Percentiles rank a stretch among this genome's conserved stretches.
phyloP scores from a whole-genome alignment of 768 basidiomycete genomes.

The Russula abietina region DNA sequence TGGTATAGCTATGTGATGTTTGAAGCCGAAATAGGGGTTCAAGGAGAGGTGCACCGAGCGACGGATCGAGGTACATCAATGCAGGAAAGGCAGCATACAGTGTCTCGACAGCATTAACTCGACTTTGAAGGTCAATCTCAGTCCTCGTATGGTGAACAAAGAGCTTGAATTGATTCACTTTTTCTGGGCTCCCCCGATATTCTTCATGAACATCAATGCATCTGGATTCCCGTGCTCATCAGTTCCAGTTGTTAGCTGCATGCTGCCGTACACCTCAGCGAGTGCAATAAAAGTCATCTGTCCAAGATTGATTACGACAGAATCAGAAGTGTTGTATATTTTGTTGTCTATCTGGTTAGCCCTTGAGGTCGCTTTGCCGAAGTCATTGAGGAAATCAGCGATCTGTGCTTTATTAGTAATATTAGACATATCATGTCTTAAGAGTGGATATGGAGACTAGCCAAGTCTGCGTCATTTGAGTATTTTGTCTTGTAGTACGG shows the following conservation, averaged over 20 bases:
- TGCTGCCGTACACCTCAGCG: constrained; percentile 47
- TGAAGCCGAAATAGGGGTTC: constrained; percentile 27
- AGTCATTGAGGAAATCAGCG: constrained; percentile 42
- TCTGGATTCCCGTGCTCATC: constrained; percentile 43
- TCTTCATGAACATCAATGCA: constrained; percentile 47
- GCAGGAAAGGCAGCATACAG: constrained; percentile 47
- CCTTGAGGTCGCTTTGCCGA: constrained; percentile 38
- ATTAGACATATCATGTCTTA: background rate
- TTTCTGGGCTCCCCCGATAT: constrained; percentile 24
- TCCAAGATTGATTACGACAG: constrained; percentile 47
- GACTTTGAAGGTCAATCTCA: constrained; percentile 3
- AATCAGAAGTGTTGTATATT: constrained; percentile 42
- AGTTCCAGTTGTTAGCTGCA: constrained; percentile 50
- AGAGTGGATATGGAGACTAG: background rate
- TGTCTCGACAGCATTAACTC: constrained; percentile 49
- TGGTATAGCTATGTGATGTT: constrained; percentile 17
- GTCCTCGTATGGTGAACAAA: background rate
- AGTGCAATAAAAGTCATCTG: constrained; percentile 46
- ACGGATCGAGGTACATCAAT: constrained; percentile 49
- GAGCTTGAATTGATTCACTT: constrained; percentile 31
- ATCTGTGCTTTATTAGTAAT: constrained; percentile 33
- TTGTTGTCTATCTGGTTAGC: constrained; percentile 44
- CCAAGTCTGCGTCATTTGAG: constrained; percentile 27
- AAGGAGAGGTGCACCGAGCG: constrained; percentile 34
- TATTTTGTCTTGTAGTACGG: constrained; percentile 40